These are phyloP conservation scores for Ochetophila trinervis DNA, from an alignment of 306 rosid genomes.

Conservation along the genomic window DNA sequence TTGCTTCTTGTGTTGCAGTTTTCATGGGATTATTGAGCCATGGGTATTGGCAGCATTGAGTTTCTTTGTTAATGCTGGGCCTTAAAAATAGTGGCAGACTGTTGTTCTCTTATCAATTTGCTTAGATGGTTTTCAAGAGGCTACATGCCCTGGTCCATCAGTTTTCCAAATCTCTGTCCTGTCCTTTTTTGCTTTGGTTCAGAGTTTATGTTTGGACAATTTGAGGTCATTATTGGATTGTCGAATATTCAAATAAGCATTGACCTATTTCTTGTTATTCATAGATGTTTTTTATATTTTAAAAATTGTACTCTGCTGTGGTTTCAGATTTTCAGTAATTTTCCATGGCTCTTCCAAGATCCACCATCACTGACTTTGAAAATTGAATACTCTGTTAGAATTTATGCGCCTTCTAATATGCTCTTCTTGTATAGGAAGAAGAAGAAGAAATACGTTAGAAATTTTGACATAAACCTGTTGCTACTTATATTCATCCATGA, in stretches of 20 bases:
- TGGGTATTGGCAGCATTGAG: slow-evolving; percentile 20
- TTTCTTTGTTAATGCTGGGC: slow-evolving; percentile 20
- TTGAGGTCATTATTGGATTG: slow-evolving; percentile 21
- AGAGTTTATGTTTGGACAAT: slow-evolving; percentile 26
- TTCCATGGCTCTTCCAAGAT: no score
- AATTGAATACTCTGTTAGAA: no score
- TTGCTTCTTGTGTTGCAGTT: slow-evolving; percentile 32
- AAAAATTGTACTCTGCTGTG: no score
- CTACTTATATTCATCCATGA: no score
- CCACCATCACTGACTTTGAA: no score
- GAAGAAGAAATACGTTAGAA: no score
- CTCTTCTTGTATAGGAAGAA: no score
- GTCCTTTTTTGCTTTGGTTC: slow-evolving; percentile 14
- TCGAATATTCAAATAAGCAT: background rate
- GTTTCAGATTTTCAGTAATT: no score
- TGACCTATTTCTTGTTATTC: background rate
- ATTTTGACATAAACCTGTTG: no score
- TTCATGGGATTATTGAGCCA: slow-evolving; percentile 33
- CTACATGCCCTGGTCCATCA: slow-evolving; percentile 54
- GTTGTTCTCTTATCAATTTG: slow-evolving; percentile 33
- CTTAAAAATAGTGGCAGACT: background rate
- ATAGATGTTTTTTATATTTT: no score
- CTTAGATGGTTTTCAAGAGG: slow-evolving; percentile 56
- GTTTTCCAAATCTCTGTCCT: slow-evolving; percentile 20
- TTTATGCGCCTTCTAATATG: no score